Evolutionary conservation across 805 yeast species (phyloP).

Genomic region (Zygosaccharomyces siamensis): DNA sequence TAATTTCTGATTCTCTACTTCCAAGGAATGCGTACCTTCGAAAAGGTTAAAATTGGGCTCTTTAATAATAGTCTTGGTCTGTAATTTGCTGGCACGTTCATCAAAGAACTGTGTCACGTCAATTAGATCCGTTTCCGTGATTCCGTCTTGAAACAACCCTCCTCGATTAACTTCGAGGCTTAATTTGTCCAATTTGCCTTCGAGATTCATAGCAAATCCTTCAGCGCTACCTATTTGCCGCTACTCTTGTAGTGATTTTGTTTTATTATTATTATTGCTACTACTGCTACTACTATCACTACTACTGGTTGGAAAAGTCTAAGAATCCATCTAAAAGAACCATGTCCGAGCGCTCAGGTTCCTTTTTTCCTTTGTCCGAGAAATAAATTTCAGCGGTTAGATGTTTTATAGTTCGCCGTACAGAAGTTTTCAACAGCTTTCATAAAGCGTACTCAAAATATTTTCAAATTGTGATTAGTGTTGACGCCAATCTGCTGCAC

Average conservation of each 20-base stretch:
- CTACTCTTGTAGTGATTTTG: not conserved
- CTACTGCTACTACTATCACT: too few relatives aligned
- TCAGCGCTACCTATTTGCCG: not conserved
- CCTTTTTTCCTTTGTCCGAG: constrained; percentile 3
- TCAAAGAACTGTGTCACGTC: constrained; percentile 58
- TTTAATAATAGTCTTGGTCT: constrained; percentile 54
- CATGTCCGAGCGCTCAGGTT: constrained; percentile 2
- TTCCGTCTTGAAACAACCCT: constrained; percentile 9
- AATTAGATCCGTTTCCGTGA: constrained; percentile 21
- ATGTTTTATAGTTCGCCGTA: not conserved
- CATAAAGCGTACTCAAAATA: not conserved
- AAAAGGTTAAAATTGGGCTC: constrained; percentile 58
- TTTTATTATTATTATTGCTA: not conserved
- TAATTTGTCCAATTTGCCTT: constrained; percentile 4
- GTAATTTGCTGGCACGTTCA: constrained; percentile 36
- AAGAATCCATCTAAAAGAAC: not conserved
- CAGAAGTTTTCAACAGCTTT: not conserved
- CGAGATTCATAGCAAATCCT: constrained; percentile 1
- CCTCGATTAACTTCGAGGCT: constrained; percentile 8
- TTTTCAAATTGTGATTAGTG: not conserved
- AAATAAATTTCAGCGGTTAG: not conserved
- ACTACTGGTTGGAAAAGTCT: not conserved
- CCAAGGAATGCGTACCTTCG: constrained; percentile 87
- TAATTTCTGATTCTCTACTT: constrained; percentile 61
- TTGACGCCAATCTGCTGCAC: not conserved